Evolutionary conservation across 78 protist species (phyloP).

Genomic region (Dictyostelium intermedium): DNA sequence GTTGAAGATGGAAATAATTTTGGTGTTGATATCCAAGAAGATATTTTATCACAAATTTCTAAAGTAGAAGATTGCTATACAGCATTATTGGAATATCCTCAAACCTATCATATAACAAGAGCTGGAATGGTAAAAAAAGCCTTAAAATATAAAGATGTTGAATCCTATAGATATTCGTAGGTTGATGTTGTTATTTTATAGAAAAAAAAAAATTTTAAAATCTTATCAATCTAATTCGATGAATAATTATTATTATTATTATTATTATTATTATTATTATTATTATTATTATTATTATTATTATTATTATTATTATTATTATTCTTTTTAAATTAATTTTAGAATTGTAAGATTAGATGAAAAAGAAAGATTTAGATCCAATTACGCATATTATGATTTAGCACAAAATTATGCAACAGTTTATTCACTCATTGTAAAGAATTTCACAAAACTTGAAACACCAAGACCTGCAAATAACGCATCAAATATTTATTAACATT

Average conservation of each 20-base stretch:
- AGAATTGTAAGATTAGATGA: constrained; percentile 28
- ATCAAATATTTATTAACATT: too few species aligned
- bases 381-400: constrained; percentile 15
- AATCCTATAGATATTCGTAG: constrained; percentile 18
- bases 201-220: too few species aligned
- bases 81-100: constrained; percentile 16
- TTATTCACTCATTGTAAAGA: constrained; percentile 17
- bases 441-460: constrained; percentile 44
- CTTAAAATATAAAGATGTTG: constrained; percentile 30
- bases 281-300: neutral
- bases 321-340: neutral
- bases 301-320: too few species aligned
- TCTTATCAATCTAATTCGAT: neutral
- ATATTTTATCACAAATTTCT: neutral
- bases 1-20: constrained; percentile 59
- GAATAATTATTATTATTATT: neutral
- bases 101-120: constrained; percentile 8
- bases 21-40: constrained; percentile 42
- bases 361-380: constrained; percentile 7
- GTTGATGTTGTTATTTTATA: neutral
- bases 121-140: constrained; percentile 44
- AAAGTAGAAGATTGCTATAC: constrained; percentile 35
- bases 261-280: neutral
- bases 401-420: constrained; percentile 27
- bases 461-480: constrained; percentile 27